phyloP scores from a whole-genome alignment of 495 filamentous ascomycete genomes.

The Aspergillus sclerotiicarbonarius region DNA sequence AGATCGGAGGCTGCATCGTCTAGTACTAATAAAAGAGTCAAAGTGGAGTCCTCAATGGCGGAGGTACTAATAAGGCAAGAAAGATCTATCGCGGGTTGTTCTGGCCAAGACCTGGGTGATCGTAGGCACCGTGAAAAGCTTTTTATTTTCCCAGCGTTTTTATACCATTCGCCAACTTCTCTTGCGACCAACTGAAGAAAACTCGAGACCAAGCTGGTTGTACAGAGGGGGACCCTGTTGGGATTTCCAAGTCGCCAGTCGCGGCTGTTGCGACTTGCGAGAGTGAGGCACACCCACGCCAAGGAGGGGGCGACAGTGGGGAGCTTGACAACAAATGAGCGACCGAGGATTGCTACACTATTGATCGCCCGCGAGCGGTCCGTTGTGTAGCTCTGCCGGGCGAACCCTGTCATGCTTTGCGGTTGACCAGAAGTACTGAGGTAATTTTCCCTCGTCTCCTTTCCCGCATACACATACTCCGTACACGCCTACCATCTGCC shows the following conservation, averaged over 20 bases:
- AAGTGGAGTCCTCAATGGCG: neutral
- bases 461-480: too few species aligned
- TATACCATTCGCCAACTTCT: neutral
- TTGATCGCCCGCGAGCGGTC: slow-evolving; percentile 20
- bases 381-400: slow-evolving; percentile 19
- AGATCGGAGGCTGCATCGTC: neutral
- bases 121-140: neutral
- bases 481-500: too few species aligned
- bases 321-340: slow-evolving; percentile 6
- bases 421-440: neutral
- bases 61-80: neutral
- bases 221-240: neutral
- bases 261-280: slow-evolving; percentile 14
- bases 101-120: neutral
- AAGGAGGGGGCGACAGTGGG: slow-evolving; percentile 1
- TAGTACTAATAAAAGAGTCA: neutral
- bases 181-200: too few species aligned
- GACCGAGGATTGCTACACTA: slow-evolving; percentile 9
- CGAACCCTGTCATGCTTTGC: slow-evolving; percentile 6
- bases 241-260: slow-evolving; percentile 19
- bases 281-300: slow-evolving; percentile 7
- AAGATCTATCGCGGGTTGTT: neutral
- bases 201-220: neutral
- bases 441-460: too few species aligned
- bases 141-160: neutral